Conservation (phyloP, 2,329 filamentous ascomycete genomes). For the Colletotrichum sp. region DNA sequence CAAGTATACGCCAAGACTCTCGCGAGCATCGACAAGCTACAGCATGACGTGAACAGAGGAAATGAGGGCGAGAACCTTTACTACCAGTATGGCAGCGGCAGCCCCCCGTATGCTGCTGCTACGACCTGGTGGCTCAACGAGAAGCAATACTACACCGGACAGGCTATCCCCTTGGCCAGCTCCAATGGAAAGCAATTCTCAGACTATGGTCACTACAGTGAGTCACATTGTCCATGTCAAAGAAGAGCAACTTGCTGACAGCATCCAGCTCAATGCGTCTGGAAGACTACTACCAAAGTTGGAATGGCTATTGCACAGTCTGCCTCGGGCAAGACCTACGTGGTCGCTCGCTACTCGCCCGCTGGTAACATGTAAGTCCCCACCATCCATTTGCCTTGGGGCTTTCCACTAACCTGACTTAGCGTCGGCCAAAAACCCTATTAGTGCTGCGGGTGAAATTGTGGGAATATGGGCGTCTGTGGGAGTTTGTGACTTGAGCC, state of each 20-base stretch:
- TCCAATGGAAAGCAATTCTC: neutral
- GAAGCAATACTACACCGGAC: neutral
- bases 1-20: neutral
- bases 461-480: neutral
- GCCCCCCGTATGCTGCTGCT: neutral
- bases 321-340: constrained; percentile 30
- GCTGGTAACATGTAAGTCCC: constrained; percentile 30
- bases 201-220: constrained; percentile 31
- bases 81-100: neutral
- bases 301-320: constrained; percentile 33
- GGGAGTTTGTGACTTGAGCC: neutral
- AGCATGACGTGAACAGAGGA: neutral
- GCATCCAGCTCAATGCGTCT: constrained; percentile 28
- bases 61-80: constrained; percentile 1
- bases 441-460: neutral
- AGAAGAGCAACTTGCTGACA: neutral
- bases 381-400: neutral
- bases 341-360: constrained; percentile 35
- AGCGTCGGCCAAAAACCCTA: neutral
- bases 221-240: neutral
- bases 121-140: neutral
- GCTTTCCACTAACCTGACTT: neutral
- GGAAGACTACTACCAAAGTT: constrained; percentile 31
- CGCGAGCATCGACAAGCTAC: neutral
- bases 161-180: neutral